These are phyloP conservation scores for Candida bentonensis DNA, from an alignment of 805 yeast species.

Conservation along the genomic window DNA sequence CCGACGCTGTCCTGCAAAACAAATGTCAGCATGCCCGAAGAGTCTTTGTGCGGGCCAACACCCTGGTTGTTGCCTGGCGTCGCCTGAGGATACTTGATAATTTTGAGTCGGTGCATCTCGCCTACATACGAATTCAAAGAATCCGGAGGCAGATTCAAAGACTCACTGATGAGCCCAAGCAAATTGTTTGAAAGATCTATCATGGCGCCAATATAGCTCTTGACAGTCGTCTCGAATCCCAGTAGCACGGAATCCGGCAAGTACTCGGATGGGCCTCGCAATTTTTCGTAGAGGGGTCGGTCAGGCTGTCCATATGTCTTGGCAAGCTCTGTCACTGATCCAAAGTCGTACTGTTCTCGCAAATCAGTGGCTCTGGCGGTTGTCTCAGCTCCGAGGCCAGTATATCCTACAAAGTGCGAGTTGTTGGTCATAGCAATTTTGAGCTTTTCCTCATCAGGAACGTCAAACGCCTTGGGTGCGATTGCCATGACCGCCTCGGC, in stretches of 20 bases:
- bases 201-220: conserved; percentile 32
- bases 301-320: conserved; percentile 6
- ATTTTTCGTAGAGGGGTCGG: conserved; percentile 26
- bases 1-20: conserved; percentile 42
- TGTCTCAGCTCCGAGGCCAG: conserved; percentile 41
- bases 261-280: conserved; percentile 47
- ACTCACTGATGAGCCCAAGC: conserved; percentile 37
- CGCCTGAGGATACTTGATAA: conserved; percentile 42
- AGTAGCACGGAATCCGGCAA: conserved; percentile 31
- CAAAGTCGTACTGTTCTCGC: conserved; percentile 51
- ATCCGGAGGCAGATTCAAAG: conserved; percentile 33
- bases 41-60: conserved; percentile 53
- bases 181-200: conserved; percentile 29
- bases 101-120: conserved; percentile 41
- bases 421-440: conserved; percentile 39
- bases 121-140: conserved; percentile 35
- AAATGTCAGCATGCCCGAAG: conserved; percentile 43
- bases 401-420: conserved; percentile 47
- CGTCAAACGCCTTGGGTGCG: conserved; percentile 30
- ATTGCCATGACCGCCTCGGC: conserved; percentile 26
- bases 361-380: conserved; percentile 40
- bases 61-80: conserved; percentile 27
- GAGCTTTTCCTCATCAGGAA: conserved; percentile 32
- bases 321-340: conserved; percentile 21
- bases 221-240: conserved; percentile 28